A percentile compares a stretch with the other conserved stretches of the same genome.
Conservation (phyloP, 1,139 yeast genomes). For the Hansenula sp. region DNA sequence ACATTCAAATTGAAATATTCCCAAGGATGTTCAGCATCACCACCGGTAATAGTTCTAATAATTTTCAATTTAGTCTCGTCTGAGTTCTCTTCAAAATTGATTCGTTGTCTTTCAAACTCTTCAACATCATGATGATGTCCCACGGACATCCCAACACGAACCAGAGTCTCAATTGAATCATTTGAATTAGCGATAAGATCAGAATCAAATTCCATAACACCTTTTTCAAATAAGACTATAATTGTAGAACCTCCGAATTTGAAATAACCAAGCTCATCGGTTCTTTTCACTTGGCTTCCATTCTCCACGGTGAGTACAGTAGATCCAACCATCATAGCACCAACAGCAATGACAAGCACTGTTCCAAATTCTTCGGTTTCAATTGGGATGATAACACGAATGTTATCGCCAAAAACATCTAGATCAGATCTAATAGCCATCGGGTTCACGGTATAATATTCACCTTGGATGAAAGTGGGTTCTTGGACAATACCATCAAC, state of each 20-base stretch:
- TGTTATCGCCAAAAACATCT: constrained; percentile 93
- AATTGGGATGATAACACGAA: constrained; percentile 73
- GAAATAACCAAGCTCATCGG: constrained; percentile 90
- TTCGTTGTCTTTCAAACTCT: constrained; percentile 47
- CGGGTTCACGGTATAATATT: constrained; percentile 94
- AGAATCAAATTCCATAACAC: constrained; percentile 55
- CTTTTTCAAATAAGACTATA: constrained; percentile 48
- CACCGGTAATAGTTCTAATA: constrained; percentile 60
- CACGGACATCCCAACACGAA: constrained; percentile 86
- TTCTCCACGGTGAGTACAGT: constrained; percentile 66
- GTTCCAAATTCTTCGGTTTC: constrained; percentile 72
- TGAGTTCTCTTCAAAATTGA: constrained; percentile 44
- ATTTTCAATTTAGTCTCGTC: constrained; percentile 48
- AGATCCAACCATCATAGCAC: constrained; percentile 99
- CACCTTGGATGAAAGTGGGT: constrained; percentile 74
- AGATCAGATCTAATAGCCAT: constrained; percentile 89
- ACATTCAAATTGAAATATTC: constrained; percentile 24
- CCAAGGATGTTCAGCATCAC: constrained; percentile 29
- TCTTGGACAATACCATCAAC: constrained; percentile 69
- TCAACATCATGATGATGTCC: constrained; percentile 61
- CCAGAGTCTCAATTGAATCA: constrained; percentile 73
- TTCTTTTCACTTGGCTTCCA: constrained; percentile 56
- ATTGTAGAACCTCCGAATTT: constrained; percentile 95
- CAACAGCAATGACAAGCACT: constrained; percentile 77
- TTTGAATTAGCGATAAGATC: constrained; percentile 70